Evolutionary conservation across 164 flowering plant genomes (phyloP).

Genomic region (Echeveria elegans): DNA sequence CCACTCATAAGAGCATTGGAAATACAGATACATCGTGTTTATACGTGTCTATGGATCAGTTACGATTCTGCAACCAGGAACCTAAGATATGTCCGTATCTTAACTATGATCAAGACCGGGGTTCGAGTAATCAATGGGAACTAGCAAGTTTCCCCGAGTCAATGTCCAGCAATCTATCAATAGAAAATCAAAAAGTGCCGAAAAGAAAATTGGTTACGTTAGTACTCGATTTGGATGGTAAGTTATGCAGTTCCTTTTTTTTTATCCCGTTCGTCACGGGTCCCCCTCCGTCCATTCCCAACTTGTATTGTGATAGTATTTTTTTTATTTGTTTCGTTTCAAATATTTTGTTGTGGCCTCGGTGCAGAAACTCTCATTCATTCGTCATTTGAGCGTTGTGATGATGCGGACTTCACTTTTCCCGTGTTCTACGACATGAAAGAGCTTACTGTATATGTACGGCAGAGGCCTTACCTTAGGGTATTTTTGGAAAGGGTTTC

Average conservation of each 20-base stretch:
- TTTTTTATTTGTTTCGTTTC: no score
- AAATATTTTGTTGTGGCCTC: no score
- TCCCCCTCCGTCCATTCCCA: no score
- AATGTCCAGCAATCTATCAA: conserved; percentile 35
- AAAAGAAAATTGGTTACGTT: conserved; percentile 60
- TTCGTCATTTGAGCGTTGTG: conserved; percentile 65
- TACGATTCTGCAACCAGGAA: conserved; percentile 34
- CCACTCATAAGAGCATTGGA: conserved; percentile 25
- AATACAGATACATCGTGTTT: conserved; percentile 38
- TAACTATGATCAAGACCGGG: conserved; percentile 42
- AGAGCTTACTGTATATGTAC: conserved; percentile 85
- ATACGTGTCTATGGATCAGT: conserved; percentile 47
- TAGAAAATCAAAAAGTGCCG: conserved; percentile 33
- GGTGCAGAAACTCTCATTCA: conserved; percentile 97
- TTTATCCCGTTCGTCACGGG: no score
- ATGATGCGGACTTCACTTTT: conserved; percentile 89
- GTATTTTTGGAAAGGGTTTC: conserved; percentile 73
- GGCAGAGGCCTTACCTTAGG: conserved; percentile 69
- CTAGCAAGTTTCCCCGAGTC: conserved; percentile 55
- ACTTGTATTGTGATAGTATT: no score
- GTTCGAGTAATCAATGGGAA: conserved; percentile 56
- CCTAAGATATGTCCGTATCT: conserved; percentile 21
- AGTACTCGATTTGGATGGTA: conserved; percentile 99
- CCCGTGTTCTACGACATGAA: conserved; percentile 70
- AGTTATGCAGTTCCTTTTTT: no score